phyloP scores from a whole-genome alignment of 1,139 yeast genomes.

The Casaregolazyma lundiana region DNA sequence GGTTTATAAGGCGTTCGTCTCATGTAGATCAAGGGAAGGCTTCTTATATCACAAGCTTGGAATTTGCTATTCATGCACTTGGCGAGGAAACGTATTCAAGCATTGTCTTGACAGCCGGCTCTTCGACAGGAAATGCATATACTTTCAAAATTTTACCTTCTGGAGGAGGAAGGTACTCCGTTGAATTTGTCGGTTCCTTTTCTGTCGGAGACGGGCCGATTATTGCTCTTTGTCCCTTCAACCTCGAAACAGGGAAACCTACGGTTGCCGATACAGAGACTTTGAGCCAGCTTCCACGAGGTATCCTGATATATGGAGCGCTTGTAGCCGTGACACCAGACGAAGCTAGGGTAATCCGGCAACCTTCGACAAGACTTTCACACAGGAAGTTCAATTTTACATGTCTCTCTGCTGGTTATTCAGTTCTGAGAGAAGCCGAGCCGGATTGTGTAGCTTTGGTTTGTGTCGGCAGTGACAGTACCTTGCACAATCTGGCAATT shows the following conservation, averaged over 20 bases:
- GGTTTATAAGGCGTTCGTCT: slow-evolving; percentile 15
- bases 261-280: slow-evolving; percentile 59
- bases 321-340: slow-evolving; percentile 53
- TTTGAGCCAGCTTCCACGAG: slow-evolving; percentile 59
- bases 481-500: slow-evolving; percentile 42
- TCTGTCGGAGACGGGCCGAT: slow-evolving; percentile 49
- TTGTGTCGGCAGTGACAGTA: slow-evolving; percentile 39
- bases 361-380: slow-evolving; percentile 48
- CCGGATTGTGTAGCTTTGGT: slow-evolving; percentile 40
- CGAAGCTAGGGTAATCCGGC: slow-evolving; percentile 61
- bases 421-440: slow-evolving; percentile 39
- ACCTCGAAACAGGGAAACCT: slow-evolving; percentile 52
- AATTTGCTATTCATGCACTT: slow-evolving; percentile 64
- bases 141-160: slow-evolving; percentile 67
- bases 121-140: slow-evolving; percentile 68
- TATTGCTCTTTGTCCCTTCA: slow-evolving; percentile 54
- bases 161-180: slow-evolving; percentile 63
- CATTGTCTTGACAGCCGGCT: slow-evolving; percentile 70
- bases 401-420: slow-evolving; percentile 54
- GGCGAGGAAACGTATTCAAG: slow-evolving; percentile 67
- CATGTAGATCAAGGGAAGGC: slow-evolving; percentile 9
- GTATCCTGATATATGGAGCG: slow-evolving; percentile 58
- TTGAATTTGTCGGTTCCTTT: slow-evolving; percentile 48
- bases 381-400: slow-evolving; percentile 44
- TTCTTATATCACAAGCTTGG: slow-evolving; percentile 50